Evolutionary conservation across 768 basidiomycete genomes (phyloP).

Genomic region (Coprinopsis cinerea): DNA sequence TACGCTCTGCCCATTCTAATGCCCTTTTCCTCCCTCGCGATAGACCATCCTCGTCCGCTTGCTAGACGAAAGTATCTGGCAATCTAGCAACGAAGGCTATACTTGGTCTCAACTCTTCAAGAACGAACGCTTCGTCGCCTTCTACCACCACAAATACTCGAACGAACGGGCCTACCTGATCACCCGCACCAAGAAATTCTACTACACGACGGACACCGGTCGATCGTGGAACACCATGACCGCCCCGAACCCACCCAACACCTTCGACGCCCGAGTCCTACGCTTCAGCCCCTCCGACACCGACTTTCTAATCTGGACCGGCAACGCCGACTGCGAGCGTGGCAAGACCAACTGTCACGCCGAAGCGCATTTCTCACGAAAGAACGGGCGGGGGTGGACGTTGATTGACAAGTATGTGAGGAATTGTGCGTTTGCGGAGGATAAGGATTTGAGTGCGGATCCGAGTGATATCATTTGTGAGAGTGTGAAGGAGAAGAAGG

Average conservation of each 20-base stretch:
- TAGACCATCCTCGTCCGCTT: conserved; percentile 84
- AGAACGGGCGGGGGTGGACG: conserved; percentile 77
- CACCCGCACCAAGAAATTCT: conserved; percentile 57
- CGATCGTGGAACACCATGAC: conserved; percentile 52
- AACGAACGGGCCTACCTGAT: conserved; percentile 87
- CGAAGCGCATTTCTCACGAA: conserved; percentile 63
- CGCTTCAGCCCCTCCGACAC: conserved; percentile 78
- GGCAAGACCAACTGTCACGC: conserved; percentile 54
- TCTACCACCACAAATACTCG: conserved; percentile 81
- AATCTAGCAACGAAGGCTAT: conserved; percentile 93
- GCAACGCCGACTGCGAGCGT: conserved; percentile 59
- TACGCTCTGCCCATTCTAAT: conserved; percentile 5
- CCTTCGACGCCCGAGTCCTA: conserved; percentile 67
- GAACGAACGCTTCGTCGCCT: conserved; percentile 64
- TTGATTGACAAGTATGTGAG: conserved; percentile 80
- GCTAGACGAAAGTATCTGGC: conserved; percentile 76
- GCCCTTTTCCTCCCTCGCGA: not conserved
- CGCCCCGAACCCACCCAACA: conserved; percentile 72
- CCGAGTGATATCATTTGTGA: conserved; percentile 90
- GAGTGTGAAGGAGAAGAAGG: conserved; percentile 75
- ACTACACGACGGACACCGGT: conserved; percentile 82
- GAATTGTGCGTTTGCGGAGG: conserved; percentile 90
- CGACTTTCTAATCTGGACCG: conserved; percentile 88
- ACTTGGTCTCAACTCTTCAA: conserved; percentile 71
- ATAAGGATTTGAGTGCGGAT: conserved; percentile 72